Base-by-base conservation (phyloP, 768 basidiomycete species). In the Chlorophyllum brunneum region DNA sequence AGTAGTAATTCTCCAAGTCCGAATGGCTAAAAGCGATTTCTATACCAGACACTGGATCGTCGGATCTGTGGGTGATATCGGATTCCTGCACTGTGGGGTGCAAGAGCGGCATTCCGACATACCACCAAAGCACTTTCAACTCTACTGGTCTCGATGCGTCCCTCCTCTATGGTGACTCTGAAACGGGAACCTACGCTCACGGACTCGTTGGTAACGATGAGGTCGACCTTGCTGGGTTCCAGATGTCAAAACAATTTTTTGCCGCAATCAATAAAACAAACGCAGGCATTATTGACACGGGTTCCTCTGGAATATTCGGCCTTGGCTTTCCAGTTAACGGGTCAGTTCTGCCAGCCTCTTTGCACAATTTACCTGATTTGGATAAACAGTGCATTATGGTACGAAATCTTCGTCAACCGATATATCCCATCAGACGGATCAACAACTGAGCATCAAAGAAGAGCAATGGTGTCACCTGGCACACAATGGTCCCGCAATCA, bases 1-100 rank as follows among this genome's bases (percentile, higher is more conserved):
- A 3, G 3, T 39, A 5, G 31, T 22, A 15, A 46, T 34, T 16
- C 7, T 30, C 34, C n/a, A 18, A 27, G 22, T 23, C 49, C 15
- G 34, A 11, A 6, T 31, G 30, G 7, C 30, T 31, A 31, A 31
- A 31, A n/a, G 11, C 34, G 34, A 13, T 29, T 8, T 18, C 16
- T 43, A n/a, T n/a, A n/a, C n/a, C n/a, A 86, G 88, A 90, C 56
- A 88, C 86, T 1, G 88, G 88, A 38, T 90, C 88, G 2, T 82
- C 88, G 4, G 88, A 91, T 60, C 63, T 89, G 4, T 91, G 88
- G 88, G 75, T 85, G 8, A 65, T 83, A 23, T 85, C 85, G 0
- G 75, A 81, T 44, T 67, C 74, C 0, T 89, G 85, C 62, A 66
- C 64, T 8, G 56, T 59, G n/a, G 76, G 72, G 53, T 75, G 74